Base-by-base conservation (phyloP, 306 rosid species). In the Cucumis cinereus region DNA sequence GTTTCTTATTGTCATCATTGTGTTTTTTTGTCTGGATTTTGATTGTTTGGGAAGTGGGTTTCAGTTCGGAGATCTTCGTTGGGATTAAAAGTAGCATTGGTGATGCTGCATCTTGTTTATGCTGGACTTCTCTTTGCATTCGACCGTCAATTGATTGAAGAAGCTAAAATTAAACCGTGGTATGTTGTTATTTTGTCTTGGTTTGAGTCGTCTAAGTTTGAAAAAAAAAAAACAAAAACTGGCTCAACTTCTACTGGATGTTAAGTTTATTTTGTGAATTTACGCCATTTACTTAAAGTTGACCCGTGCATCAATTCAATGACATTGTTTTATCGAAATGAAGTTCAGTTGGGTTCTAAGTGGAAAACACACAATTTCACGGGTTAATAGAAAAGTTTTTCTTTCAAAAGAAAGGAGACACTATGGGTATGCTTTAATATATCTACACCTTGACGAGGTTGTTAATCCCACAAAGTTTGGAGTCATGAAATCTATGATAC, bases 41-140 rank as follows among this genome's bases (percentile, higher is more conserved):
- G 45, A 57, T 79, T 30, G 54, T 54, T 0, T 67, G 72, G 63
- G 49, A 53, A 35, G 8, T 56, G 77, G 84, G 68, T 71, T 86
- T 77, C 87, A 95, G 99, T 83, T 82, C 93, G 92, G 71, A 90
- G 99, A 86, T 86, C 98, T 76, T 70, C 99, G 15, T 73, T 88
- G 85, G 88, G 84, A 75, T 85, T 95, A 78, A 95, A 89, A 84
- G 78, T 90, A 64, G 83, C 87, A n/a, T 84, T 95, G 80, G 89
- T 92, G 83, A 43, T 86, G 77, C 59, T 88, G 59, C 99, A 92
- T 83, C 79, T 92, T 79, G 78, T 88, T 68, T 92, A 88, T 77
- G 92, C 33, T 1, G 92, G 87, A 53, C 41, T 90, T 78, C 86
- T 95, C 63, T 92, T 95, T 87, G 83, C 89, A 55, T 83, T 95